Percentiles rank a stretch among this genome's conserved stretches.
Evolutionary conservation across 805 yeast genomes (phyloP).

Genomic region (Candida pini): DNA sequence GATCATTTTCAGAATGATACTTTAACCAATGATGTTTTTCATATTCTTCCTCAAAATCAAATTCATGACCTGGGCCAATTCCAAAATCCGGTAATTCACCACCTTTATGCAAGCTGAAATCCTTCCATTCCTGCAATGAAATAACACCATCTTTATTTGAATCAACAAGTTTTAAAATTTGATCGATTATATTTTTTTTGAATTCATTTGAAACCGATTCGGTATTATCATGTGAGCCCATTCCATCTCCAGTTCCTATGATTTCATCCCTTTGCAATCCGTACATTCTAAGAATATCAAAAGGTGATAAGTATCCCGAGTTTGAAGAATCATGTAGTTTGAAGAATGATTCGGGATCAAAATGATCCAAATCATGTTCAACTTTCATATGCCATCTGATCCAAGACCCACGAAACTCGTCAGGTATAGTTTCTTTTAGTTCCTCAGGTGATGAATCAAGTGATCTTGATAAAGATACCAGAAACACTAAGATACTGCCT

Average conservation of each 20-base stretch:
- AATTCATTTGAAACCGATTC: constrained; percentile 52
- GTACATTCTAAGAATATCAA: constrained; percentile 73
- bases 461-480: too few species aligned
- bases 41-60: constrained; percentile 88
- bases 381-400: constrained; percentile 86
- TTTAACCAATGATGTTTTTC: constrained; percentile 94
- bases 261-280: constrained; percentile 69
- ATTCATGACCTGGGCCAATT: constrained; percentile 81
- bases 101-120: constrained; percentile 53
- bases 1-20: constrained; percentile 71
- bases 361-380: constrained; percentile 76
- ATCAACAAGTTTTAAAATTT: constrained; percentile 59
- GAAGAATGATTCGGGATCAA: constrained; percentile 74
- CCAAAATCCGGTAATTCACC: constrained; percentile 87
- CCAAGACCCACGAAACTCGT: constrained; percentile 51
- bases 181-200: constrained; percentile 47
- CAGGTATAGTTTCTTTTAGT: constrained; percentile 43
- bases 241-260: constrained; percentile 86
- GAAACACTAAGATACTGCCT: too few species aligned
- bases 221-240: constrained; percentile 71
- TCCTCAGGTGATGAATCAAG: too few species aligned
- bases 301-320: constrained; percentile 47
- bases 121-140: constrained; percentile 63
- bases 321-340: constrained; percentile 66
- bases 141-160: constrained; percentile 60